Conservation (phyloP, 768 basidiomycete species). For the Tubosaeta sp. region DNA sequence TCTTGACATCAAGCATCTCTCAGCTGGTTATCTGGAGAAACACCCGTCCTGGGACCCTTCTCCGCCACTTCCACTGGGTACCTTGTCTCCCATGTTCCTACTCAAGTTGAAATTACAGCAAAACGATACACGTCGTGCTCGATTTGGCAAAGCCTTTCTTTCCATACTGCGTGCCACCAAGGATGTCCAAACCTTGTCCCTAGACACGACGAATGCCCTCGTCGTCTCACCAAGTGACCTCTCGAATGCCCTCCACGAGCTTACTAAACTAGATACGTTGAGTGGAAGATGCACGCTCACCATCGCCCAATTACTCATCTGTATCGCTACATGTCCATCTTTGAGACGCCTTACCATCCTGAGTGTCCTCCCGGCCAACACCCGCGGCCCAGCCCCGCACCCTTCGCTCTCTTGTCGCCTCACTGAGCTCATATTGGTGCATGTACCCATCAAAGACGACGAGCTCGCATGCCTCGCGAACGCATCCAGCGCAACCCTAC, state of each 20-base stretch:
- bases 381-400: background rate
- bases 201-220: background rate
- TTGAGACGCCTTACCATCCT: constrained; percentile 5
- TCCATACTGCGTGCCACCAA: constrained; percentile 2
- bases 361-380: background rate
- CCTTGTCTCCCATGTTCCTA: background rate
- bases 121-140: background rate
- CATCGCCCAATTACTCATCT: constrained; percentile 1
- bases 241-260: background rate
- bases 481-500: constrained; percentile 2
- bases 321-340: constrained; percentile 7
- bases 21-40: constrained; percentile 1
- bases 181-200: background rate
- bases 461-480: constrained; percentile 7
- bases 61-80: background rate
- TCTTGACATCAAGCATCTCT: constrained; percentile 9
- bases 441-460: constrained; percentile 4
- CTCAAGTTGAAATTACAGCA: background rate
- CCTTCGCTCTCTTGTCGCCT: constrained; percentile 1
- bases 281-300: background rate
- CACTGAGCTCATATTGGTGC: background rate
- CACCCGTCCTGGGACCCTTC: constrained; percentile 5
- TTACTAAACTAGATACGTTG: constrained; percentile 1
- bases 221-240: background rate
- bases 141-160: background rate